These are phyloP conservation scores for Haplosporangium sp. DNA, from an alignment of 371 early-diverging fungal genomes.

Conservation along the genomic window DNA sequence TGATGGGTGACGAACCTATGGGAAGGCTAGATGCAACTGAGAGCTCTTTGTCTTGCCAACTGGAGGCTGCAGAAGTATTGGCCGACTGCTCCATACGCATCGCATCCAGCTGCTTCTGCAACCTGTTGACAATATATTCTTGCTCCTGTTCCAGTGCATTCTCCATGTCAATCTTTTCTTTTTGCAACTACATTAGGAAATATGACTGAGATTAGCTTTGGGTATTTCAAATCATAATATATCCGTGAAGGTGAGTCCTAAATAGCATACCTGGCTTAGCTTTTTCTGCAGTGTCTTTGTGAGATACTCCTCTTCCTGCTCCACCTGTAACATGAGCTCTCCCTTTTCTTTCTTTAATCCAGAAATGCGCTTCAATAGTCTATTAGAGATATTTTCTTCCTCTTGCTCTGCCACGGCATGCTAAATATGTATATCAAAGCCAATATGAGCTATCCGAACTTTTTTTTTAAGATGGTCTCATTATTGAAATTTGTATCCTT, in stretches of 20 bases:
- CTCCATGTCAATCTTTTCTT: conserved; percentile 86
- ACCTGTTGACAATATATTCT: conserved; percentile 82
- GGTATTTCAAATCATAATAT: not conserved
- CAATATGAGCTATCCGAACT: not conserved
- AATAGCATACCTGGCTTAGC: conserved; percentile 63
- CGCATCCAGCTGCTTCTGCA: conserved; percentile 72
- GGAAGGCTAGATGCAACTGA: conserved; percentile 39
- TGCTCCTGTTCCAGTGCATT: conserved; percentile 87
- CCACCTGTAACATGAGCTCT: conserved; percentile 73
- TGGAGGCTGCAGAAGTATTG: conserved; percentile 59
- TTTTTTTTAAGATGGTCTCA: not conserved
- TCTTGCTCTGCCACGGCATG: conserved; percentile 76
- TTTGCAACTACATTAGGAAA: conserved; percentile 64
- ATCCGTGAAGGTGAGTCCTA: not conserved
- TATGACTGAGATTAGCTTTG: not conserved
- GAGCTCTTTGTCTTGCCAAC: conserved; percentile 52
- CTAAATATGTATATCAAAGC: conserved; percentile 43
- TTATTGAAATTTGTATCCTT: too few species aligned
- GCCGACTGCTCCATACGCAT: conserved; percentile 59
- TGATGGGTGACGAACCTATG: conserved; percentile 48
- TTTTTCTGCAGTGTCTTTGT: conserved; percentile 83
- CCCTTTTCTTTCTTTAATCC: conserved; percentile 79
- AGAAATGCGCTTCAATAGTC: conserved; percentile 72
- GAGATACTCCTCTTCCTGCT: conserved; percentile 81
- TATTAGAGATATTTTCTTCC: conserved; percentile 79